phyloP scores from a whole-genome alignment of 768 basidiomycete species.

The Phlebiopsis flavidoalba region DNA sequence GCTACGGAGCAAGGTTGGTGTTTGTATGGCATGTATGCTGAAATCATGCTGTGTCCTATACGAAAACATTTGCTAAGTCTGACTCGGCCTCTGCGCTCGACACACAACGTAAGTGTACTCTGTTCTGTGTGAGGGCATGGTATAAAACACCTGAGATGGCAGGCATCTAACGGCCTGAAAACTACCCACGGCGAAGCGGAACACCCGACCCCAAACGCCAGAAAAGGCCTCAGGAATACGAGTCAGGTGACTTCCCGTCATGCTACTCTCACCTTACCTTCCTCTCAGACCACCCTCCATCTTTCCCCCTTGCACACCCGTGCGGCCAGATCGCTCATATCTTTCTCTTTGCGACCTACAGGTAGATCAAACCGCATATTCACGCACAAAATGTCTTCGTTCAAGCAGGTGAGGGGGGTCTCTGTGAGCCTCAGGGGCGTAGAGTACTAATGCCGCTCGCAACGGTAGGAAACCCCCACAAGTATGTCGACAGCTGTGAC shows the following conservation, averaged over 20 bases:
- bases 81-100: neutral
- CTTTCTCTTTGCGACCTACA: slow-evolving; percentile 5
- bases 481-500: slow-evolving; percentile 31
- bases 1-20: neutral
- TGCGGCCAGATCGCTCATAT: slow-evolving; percentile 9
- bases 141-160: neutral
- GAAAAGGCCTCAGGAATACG: neutral
- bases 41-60: neutral
- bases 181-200: slow-evolving; percentile 2
- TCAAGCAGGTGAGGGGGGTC: slow-evolving; percentile 27
- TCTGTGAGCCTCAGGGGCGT: neutral
- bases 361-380: neutral
- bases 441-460: slow-evolving; percentile 5
- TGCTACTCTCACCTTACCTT: slow-evolving; percentile 7
- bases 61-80: neutral
- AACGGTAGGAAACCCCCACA: slow-evolving; percentile 43
- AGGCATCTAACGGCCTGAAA: neutral
- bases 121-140: neutral
- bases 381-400: slow-evolving; percentile 25
- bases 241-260: slow-evolving; percentile 13
- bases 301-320: slow-evolving; percentile 7
- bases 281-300: slow-evolving; percentile 10
- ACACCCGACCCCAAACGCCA: slow-evolving; percentile 4
- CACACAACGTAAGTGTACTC: neutral
- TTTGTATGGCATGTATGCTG: neutral